Base-by-base conservation (phyloP, 1,284 basidiomycete species). In the Singerocomus inundabilis region DNA sequence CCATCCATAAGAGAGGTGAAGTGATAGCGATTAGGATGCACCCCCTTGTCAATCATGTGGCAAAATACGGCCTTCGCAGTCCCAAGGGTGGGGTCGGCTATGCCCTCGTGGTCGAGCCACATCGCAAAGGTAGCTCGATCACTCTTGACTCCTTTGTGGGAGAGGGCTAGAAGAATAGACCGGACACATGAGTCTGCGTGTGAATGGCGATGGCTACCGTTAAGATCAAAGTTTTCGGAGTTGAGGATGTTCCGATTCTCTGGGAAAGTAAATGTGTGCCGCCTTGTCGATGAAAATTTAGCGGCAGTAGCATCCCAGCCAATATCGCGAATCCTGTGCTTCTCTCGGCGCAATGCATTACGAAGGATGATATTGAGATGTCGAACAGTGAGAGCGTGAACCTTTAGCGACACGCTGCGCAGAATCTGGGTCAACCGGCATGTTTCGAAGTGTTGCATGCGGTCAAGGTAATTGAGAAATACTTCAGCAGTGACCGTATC, bases 1-100 rank as follows among this genome's bases (percentile, higher is more conserved):
- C 85, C 85, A 60, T 87, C 81, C 76, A 91, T 82, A 44, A 91
- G 68, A 38, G 84, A 81, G 36, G 74, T 71, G 57, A 80, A 86
- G 64, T 91, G 88, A 61, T 87, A 79, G 47, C 74, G 72, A 59
- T 79, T 85, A 6, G 85, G 81, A 47, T 79, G 77, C 49, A 90
- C 73, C 18, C 88, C 88, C 48, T 79, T 78, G 42, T 73, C 69
- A 37, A 85, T 64, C 72, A 90, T 78, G 10, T 70, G 62, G 33
- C 76, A 70, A 57, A 88, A 84, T 31, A 81, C 64, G 15, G 72
- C 68, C 48, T 74, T 69, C 2, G 84, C 82, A 13, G 73, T 64
- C 25, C 72, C 70, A 51, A 81, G 63, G 55, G 86, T 77, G 37
- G 70, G 62, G 47, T 75, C 74, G 42, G 77, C 64, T 13, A 81